Evolutionary conservation across 2,329 filamentous ascomycete species (phyloP).

Genomic region (Chaetoscypha palmicola): DNA sequence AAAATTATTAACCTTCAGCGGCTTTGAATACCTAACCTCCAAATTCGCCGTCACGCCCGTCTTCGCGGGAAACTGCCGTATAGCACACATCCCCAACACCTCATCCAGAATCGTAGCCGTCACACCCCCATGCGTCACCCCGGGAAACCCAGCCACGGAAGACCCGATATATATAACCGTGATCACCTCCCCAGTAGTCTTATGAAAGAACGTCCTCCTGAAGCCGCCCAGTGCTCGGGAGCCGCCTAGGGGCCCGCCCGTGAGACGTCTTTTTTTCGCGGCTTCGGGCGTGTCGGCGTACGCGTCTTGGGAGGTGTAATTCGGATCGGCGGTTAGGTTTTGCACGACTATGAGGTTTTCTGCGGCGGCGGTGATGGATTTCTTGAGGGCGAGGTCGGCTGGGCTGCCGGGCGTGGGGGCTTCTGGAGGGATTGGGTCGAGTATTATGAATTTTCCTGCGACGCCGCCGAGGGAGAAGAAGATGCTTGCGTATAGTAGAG

Average conservation of each 20-base stretch:
- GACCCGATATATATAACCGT: slow-evolving; percentile 62
- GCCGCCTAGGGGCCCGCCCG: slow-evolving; percentile 37
- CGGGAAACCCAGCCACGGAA: slow-evolving; percentile 62
- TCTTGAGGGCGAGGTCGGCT: background rate
- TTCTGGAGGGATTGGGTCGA: slow-evolving; percentile 39
- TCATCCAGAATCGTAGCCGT: slow-evolving; percentile 65
- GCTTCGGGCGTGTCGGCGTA: slow-evolving; percentile 29
- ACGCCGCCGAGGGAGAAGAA: slow-evolving; percentile 38
- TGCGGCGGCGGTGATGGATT: slow-evolving; percentile 37
- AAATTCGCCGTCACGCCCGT: slow-evolving; percentile 51
- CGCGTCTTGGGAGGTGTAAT: slow-evolving; percentile 37
- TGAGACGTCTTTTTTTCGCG: slow-evolving; percentile 31
- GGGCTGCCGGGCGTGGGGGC: slow-evolving; percentile 26
- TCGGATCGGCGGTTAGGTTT: slow-evolving; percentile 38
- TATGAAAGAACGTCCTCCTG: slow-evolving; percentile 60
- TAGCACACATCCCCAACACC: slow-evolving; percentile 56
- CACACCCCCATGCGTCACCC: slow-evolving; percentile 63
- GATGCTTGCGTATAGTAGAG: slow-evolving; percentile 29
- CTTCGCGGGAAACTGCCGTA: slow-evolving; percentile 39
- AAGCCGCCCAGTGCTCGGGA: slow-evolving; percentile 38
- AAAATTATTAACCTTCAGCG: slow-evolving; percentile 52
- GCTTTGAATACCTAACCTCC: slow-evolving; percentile 55
- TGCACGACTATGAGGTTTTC: slow-evolving; percentile 42
- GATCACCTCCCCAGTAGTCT: slow-evolving; percentile 48
- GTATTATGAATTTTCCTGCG: slow-evolving; percentile 34